Base-by-base conservation (phyloP, 1,284 basidiomycete genomes). In the Pterulicium gracile region DNA sequence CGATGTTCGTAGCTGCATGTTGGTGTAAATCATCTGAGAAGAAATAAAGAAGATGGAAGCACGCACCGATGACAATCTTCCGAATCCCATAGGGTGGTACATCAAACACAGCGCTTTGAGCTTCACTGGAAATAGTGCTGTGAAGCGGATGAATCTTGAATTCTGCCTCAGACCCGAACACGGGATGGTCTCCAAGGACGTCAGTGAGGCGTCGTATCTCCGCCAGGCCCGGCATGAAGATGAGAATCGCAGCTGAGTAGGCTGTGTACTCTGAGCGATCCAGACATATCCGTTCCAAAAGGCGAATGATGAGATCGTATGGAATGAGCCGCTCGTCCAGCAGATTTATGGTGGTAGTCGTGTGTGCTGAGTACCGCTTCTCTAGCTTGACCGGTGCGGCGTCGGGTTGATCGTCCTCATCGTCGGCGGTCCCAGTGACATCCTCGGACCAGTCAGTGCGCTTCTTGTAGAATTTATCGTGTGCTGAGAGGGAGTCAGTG, bases 221-320 rank as follows among this genome's bases (percentile, higher is more conserved):
- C 19, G 77, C 86, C 54, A 95, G 65, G 45, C 95, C 96, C 4
- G 96, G 95, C 79, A 98, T 81, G 64, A 98, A 98, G 50, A 98
- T 72, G 32, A 99, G 69, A 41, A 90, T 79, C 0, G 95, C 96
- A 2, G 77, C 66, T 2, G 92, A 96, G 63, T 81, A 94, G 0
- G 64, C 52, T 14, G 56, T 49, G 49, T 82, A 73, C 1, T 66
- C 58, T 0, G 58, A 52, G 51, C 82, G 78, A 44, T 80, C 75
- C 51, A 89, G 84, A 60, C 93, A 98, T n/a, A 98, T 71, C 23
- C 72, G 73, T 61, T 97, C 92, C 23, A 98, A 68, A 2, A 98
- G 67, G n/a, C 77, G 72, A 49, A 95, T 58, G 58, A 97, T 90
- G 14, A 97, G 72, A 45, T 95, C 91, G 60, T 90, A 95, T 2